These are phyloP conservation scores for Mucor indicus DNA, from an alignment of 371 early-diverging fungal species.

Conservation along the genomic window DNA sequence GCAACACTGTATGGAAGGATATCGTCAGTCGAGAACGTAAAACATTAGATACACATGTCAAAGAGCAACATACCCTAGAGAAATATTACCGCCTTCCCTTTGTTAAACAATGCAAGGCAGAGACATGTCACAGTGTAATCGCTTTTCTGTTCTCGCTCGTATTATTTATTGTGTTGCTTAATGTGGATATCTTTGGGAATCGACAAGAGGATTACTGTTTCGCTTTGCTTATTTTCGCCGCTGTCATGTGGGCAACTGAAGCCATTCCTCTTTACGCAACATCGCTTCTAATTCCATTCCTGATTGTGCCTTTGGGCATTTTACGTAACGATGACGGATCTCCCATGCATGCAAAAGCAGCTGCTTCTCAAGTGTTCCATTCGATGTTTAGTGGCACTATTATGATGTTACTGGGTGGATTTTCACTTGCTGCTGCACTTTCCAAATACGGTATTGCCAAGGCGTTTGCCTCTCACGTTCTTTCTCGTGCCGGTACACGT, in stretches of 20 bases:
- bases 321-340: constrained; percentile 49
- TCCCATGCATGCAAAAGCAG: constrained; percentile 59
- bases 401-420: constrained; percentile 93
- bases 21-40: constrained; percentile 70
- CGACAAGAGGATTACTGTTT: constrained; percentile 59
- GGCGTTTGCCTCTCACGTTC: constrained; percentile 60
- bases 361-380: constrained; percentile 80
- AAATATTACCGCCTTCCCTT: constrained; percentile 29
- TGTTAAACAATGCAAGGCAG: no score
- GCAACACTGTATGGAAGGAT: constrained; percentile 80
- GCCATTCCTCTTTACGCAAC: constrained; percentile 79
- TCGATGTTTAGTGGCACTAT: constrained; percentile 96
- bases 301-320: constrained; percentile 67
- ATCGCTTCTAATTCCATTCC: constrained; percentile 69
- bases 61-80: constrained; percentile 32
- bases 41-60: constrained; percentile 40
- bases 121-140: constrained; percentile 20
- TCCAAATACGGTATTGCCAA: constrained; percentile 64
- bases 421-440: constrained; percentile 76
- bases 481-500: constrained; percentile 66
- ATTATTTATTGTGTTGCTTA: constrained; percentile 53
- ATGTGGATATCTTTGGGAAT: constrained; percentile 34
- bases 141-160: constrained; percentile 40
- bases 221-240: constrained; percentile 60
- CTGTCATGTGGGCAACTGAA: constrained; percentile 69